phyloP scores from a whole-genome alignment of 352 stramenopile genomes.

The Saprolegnia parasitica region DNA sequence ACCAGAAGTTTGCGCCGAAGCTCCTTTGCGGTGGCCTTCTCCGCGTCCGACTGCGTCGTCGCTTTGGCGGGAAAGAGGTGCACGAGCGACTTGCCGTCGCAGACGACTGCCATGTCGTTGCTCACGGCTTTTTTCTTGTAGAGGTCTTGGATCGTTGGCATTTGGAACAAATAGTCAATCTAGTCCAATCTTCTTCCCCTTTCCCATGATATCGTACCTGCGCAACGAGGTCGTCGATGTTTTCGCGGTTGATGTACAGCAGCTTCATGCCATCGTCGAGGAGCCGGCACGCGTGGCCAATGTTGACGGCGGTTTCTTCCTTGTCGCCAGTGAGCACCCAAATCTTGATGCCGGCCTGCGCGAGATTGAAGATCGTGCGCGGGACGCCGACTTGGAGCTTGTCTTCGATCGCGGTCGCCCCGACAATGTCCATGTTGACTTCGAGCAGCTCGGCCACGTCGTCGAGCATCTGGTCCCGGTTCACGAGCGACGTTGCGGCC shows the following conservation, averaged over 20 bases:
- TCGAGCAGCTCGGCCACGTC: constrained; percentile 64
- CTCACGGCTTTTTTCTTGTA: constrained; percentile 54
- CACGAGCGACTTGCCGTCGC: constrained; percentile 78
- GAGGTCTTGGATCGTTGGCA: constrained; percentile 56
- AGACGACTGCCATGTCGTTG: constrained; percentile 52
- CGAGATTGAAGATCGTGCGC: constrained; percentile 87
- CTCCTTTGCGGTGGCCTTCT: constrained; percentile 40
- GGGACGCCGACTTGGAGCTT: constrained; percentile 89
- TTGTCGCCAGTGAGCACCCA: constrained; percentile 96
- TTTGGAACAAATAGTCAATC: constrained; percentile 47
- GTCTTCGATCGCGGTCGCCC: constrained; percentile 93
- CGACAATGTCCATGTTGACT: constrained; percentile 79
- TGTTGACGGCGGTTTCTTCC: constrained; percentile 94
- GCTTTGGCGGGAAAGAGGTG: constrained; percentile 62
- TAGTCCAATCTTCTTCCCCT: constrained; percentile 32
- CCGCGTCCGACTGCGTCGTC: constrained; percentile 28
- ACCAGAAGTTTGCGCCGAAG: constrained; percentile 56
- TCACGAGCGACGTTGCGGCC: neutral
- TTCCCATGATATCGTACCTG: constrained; percentile 12
- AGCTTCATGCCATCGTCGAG: constrained; percentile 90
- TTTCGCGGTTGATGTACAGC: constrained; percentile 72
- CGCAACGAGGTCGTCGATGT: constrained; percentile 54
- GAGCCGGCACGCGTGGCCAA: constrained; percentile 88
- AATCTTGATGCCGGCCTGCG: constrained; percentile 89
- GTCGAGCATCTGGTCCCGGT: constrained; percentile 18